Conservation (phyloP, 1,284 basidiomycete genomes). For the Malassezia vespertilionis region DNA sequence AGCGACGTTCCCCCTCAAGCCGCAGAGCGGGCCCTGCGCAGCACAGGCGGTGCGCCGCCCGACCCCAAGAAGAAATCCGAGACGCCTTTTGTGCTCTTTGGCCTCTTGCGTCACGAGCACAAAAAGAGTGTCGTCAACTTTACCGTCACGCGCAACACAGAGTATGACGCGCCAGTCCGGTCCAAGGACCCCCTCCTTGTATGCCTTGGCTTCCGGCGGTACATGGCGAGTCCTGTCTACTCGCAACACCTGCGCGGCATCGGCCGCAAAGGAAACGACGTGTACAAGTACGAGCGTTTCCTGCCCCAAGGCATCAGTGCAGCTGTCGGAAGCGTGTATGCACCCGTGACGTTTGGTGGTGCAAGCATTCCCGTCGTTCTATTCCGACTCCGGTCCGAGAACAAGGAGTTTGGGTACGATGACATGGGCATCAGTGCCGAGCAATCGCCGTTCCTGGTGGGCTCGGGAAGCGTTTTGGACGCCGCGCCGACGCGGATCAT, state of each 20-base stretch:
- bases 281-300: conserved; percentile 94
- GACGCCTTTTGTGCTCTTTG: conserved; percentile 64
- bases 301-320: conserved; percentile 62
- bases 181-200: conserved; percentile 89
- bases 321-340: conserved; percentile 64
- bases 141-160: conserved; percentile 85
- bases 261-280: conserved; percentile 81
- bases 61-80: conserved; percentile 17
- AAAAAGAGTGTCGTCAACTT: conserved; percentile 90
- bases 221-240: conserved; percentile 74
- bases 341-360: conserved; percentile 75
- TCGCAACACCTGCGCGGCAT: conserved; percentile 70
- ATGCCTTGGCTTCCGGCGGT: conserved; percentile 75
- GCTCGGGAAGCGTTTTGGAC: conserved; percentile 74
- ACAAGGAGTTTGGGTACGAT: conserved; percentile 37
- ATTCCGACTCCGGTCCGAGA: conserved; percentile 21
- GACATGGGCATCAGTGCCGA: conserved; percentile 33
- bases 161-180: conserved; percentile 73
- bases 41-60: not conserved
- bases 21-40: conserved; percentile 26
- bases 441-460: conserved; percentile 61
- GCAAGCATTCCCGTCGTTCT: conserved; percentile 36
- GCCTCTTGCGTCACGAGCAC: conserved; percentile 85
- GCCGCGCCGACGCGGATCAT: conserved; percentile 73
- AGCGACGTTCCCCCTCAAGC: conserved; percentile 29